Conservation (phyloP, 2,329 filamentous ascomycete species). For the Claviceps digitariae region DNA sequence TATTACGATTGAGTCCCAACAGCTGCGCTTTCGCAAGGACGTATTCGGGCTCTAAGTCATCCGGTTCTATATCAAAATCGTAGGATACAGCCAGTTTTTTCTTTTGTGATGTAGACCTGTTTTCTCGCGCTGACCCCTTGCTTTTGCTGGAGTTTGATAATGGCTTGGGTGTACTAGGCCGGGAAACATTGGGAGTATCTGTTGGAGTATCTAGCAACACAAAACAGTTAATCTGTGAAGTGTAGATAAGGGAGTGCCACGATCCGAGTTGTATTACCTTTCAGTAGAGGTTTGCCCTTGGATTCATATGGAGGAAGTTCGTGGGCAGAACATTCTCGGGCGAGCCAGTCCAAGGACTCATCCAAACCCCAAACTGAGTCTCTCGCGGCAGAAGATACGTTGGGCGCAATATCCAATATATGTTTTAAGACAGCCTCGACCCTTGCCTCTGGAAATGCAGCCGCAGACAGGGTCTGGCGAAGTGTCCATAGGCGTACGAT, state of each 20-base stretch:
- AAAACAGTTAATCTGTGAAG: conserved; percentile 4
- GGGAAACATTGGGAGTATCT: conserved; percentile 36
- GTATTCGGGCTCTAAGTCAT: conserved; percentile 63
- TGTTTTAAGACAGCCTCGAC: conserved; percentile 52
- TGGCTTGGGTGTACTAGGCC: conserved; percentile 34
- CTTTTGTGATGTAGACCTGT: conserved; percentile 9
- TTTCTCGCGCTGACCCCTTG: conserved; percentile 19
- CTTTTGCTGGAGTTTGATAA: conserved; percentile 13
- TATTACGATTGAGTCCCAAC: conserved; percentile 33
- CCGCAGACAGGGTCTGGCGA: conserved; percentile 53
- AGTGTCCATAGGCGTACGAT: conserved; percentile 74
- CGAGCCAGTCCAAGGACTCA: conserved; percentile 81
- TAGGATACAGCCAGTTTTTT: conserved; percentile 37
- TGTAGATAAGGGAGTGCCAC: neutral
- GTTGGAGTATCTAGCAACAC: conserved; percentile 30
- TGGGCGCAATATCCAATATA: conserved; percentile 53
- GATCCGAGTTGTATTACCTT: conserved; percentile 17
- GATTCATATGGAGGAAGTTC: conserved; percentile 60
- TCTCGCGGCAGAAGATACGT: conserved; percentile 40
- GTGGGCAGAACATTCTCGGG: conserved; percentile 55
- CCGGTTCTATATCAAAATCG: conserved; percentile 60
- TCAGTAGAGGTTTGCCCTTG: conserved; percentile 21
- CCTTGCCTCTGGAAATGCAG: conserved; percentile 53
- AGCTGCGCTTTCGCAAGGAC: conserved; percentile 57
- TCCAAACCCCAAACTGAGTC: conserved; percentile 74